Base-by-base conservation (phyloP, 805 yeast genomes). In the Ogataea haglerorum region DNA sequence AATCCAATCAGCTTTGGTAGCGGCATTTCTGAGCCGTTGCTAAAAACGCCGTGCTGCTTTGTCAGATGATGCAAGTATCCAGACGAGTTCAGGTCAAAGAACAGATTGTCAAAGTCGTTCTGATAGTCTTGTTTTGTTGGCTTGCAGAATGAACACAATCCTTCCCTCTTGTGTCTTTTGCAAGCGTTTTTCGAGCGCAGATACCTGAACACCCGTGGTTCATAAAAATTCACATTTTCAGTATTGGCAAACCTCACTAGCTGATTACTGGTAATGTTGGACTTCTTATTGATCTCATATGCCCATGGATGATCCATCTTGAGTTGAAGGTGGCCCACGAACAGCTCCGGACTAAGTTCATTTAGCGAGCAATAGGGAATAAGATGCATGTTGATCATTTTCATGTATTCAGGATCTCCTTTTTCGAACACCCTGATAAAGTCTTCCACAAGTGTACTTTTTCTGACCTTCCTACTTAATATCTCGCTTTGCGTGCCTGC, bases 21-120 rank as follows among this genome's bases (percentile, higher is more conserved):
- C 4, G 53, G 52, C 45, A 56, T 47, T n/a, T 34, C 38, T 18
- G 46, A 40, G 6, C 59, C 58, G 22, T 47, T 53, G 28, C 57
- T 47, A 40, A 47, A 52, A 12, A 56, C 53, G 6, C 60, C 60
- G 29, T 56, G 60, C 29, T 46, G 52, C 30, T 51, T 53, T 17
- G 58, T 53, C 17, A 56, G 42, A 36, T 56, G 60, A 26, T 56
- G 60, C 15, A 54, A 36, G 30, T 56, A 56, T 15, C 49, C 49
- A 2, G 58, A 54, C 21, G 51, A 50, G 18, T 53, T 54, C 33
- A 53, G 46, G 17, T 48, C 54, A 29, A 46, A 45, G 36, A 56
- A 56, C 7, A 41, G 25, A 15, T 30, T 40, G 23, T 48, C 37
- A 18, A 42, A 40, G 36, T 40, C 36, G 24, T 38, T 33, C 19